Percentiles rank a stretch among this genome's conserved stretches.
phyloP scores from a whole-genome alignment of 352 stramenopile genomes.

The Thraustochytrium striatum region DNA sequence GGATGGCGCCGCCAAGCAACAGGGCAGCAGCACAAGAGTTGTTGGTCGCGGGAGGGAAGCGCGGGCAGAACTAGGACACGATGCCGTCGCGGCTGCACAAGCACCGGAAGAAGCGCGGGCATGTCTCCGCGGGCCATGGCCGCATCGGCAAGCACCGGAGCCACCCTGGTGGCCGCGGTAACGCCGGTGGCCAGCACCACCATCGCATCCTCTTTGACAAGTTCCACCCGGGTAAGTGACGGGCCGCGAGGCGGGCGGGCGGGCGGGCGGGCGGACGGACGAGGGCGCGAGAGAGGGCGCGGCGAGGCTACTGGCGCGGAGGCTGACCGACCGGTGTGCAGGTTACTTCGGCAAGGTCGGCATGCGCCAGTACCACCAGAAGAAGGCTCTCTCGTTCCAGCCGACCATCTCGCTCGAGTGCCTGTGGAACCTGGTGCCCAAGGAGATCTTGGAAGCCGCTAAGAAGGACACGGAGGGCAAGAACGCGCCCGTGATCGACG shows the following conservation, averaged over 20 bases:
- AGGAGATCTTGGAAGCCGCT: conserved; percentile 93
- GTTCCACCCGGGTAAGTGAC: conserved; percentile 74
- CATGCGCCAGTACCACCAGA: conserved; percentile 99
- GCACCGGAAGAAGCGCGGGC: conserved; percentile 99
- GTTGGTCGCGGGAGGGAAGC: neutral
- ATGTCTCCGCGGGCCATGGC: conserved; percentile 97
- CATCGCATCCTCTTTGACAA: conserved; percentile 99
- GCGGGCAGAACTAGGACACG: neutral
- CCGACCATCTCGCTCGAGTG: conserved; percentile 98
- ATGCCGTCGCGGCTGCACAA: conserved; percentile 66
- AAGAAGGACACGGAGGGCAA: conserved; percentile 79
- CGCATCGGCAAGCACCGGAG: conserved; percentile 99
- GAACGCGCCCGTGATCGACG: conserved; percentile 98
- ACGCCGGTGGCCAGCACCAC: conserved; percentile 99
- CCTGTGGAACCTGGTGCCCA: conserved; percentile 96
- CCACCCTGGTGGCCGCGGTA: conserved; percentile 99
- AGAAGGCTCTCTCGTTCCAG: conserved; percentile 93
- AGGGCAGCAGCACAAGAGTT: too few species aligned
- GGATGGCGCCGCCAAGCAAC: too few species aligned
- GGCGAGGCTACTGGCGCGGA: neutral
- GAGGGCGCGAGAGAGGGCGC: too few species aligned
- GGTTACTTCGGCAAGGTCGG: conserved; percentile 99
- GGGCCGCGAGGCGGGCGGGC: neutral
- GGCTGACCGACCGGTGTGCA: conserved; percentile 60
- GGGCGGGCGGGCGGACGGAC: neutral